Conservation (phyloP, 2,329 filamentous ascomycete species). For the Colletotrichum simmondsii region DNA sequence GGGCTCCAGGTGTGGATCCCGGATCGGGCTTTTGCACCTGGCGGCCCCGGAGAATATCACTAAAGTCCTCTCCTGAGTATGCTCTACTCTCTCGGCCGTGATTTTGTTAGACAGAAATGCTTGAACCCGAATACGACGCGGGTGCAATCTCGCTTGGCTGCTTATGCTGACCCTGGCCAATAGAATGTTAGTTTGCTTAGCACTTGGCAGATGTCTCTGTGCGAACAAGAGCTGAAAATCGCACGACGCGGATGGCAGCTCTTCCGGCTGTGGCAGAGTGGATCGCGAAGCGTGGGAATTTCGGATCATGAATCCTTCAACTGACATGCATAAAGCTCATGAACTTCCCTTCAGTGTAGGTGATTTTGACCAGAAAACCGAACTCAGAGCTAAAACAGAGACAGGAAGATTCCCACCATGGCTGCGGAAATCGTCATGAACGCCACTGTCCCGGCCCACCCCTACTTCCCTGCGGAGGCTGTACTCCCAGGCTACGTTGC, state of each 20-base stretch:
- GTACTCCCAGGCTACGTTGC: slow-evolving; percentile 71
- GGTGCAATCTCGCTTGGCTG: slow-evolving; percentile 17
- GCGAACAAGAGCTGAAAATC: background rate
- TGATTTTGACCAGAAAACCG: background rate
- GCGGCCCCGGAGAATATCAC: background rate
- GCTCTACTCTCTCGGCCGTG: background rate
- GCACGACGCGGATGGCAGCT: slow-evolving; percentile 14
- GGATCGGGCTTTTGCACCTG: background rate
- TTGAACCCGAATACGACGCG: slow-evolving; percentile 17
- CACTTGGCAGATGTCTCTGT: background rate
- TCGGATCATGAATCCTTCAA: background rate
- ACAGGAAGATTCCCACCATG: background rate
- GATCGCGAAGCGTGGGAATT: background rate
- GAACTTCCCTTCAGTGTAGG: background rate
- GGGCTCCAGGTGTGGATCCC: background rate
- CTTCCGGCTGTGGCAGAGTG: slow-evolving; percentile 9
- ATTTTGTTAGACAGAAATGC: background rate
- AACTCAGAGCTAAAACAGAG: background rate
- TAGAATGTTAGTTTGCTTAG: background rate
- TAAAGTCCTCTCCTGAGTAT: background rate
- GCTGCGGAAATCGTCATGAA: slow-evolving; percentile 7
- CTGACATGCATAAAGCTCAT: background rate
- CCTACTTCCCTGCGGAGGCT: slow-evolving; percentile 77
- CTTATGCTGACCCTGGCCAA: background rate
- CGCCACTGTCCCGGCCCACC: slow-evolving; percentile 56